Evolutionary conservation across 1,284 basidiomycete genomes (phyloP), one percentile per base, ranked within the genome.

Genomic region (Phlebopus sp.): DNA sequence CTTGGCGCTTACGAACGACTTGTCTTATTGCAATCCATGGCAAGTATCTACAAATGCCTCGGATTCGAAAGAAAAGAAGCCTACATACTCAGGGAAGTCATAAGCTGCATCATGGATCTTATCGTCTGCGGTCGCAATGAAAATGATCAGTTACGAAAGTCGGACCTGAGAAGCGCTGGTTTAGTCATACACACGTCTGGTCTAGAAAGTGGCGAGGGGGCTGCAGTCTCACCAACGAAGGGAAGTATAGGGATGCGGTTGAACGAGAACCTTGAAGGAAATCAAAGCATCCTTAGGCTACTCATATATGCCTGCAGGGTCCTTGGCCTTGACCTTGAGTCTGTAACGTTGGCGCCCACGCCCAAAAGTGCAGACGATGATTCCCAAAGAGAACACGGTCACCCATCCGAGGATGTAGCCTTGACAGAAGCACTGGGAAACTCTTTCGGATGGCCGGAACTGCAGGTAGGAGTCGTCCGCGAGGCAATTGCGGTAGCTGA

Each of bases 401-500:
- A 68, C 23, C 36, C 50, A 15, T 51, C 42, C 18, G 59, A 62
- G 47, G 42, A 47, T 18, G 35, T 37, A 27, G 49, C 49, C 5
- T 15, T 52, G 15, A 37, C 32, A 11, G 69, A 72, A 30, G 66
- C 69, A 29, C 59, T 70, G 29, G 64, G 67, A 19, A 79, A 81
- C 52, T 69, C 78, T 3, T 92, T 86, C 62, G 94, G 95, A 1
- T 99, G 95, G 96, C 86, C 91, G 1, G 90, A 94, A 61, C 74
- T 98, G 40, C 95, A 97, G 69, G 79, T 96, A 27, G 91, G 91
- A 27, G 82, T 96, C 27, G 77, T 98, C 31, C 82, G 93, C 40
- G 95, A 98, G 62, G 90, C 92, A 0, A 86, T 97, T 29, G 83
- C 87, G 0, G 84, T 97, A 9, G 89, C 92, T 4, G 93, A 98